Evolutionary conservation across 768 basidiomycete genomes (phyloP).

Genomic region (Sutorius australiensis): DNA sequence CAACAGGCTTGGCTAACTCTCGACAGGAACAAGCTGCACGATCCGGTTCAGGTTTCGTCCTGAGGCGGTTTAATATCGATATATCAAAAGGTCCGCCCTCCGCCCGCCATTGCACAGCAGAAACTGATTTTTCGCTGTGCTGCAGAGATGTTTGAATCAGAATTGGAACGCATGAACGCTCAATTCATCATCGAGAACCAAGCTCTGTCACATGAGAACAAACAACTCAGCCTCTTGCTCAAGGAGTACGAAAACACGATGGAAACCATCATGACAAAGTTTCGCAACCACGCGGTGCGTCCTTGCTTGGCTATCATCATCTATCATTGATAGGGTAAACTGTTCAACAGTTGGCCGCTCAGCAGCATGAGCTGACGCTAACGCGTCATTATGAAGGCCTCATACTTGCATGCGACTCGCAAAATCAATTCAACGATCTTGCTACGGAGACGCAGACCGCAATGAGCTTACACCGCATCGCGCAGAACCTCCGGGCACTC

Average conservation of each 20-base stretch:
- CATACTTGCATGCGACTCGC: constrained; percentile 61
- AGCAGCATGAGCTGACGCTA: constrained; percentile 83
- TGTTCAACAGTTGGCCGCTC: constrained; percentile 70
- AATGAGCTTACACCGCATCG: constrained; percentile 67
- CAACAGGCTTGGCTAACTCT: constrained; percentile 10
- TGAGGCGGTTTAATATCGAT: constrained; percentile 85
- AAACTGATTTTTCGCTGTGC: constrained; percentile 11
- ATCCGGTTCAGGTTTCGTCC: constrained; percentile 66
- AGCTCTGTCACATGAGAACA: constrained; percentile 88
- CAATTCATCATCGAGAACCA: constrained; percentile 94
- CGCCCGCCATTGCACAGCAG: constrained; percentile 1
- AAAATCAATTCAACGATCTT: constrained; percentile 52
- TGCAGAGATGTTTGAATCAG: constrained; percentile 87
- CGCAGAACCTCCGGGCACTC: constrained; percentile 66
- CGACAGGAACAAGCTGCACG: constrained; percentile 71
- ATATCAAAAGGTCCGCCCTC: constrained; percentile 65
- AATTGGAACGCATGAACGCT: constrained; percentile 86
- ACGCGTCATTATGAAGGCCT: constrained; percentile 88
- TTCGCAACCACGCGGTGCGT: constrained; percentile 85
- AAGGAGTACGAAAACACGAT: constrained; percentile 95
- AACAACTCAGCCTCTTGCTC: constrained; percentile 80
- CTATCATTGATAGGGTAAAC: constrained; percentile 7
- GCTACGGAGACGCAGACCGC: constrained; percentile 56
- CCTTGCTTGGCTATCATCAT: neutral
- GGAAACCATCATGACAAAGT: constrained; percentile 96